Percentiles rank a stretch among this genome's conserved stretches.
These are phyloP conservation scores for Borealophlyctis nickersoniae DNA, from an alignment of 192 early-diverging fungal genomes.

Conservation along the genomic window DNA sequence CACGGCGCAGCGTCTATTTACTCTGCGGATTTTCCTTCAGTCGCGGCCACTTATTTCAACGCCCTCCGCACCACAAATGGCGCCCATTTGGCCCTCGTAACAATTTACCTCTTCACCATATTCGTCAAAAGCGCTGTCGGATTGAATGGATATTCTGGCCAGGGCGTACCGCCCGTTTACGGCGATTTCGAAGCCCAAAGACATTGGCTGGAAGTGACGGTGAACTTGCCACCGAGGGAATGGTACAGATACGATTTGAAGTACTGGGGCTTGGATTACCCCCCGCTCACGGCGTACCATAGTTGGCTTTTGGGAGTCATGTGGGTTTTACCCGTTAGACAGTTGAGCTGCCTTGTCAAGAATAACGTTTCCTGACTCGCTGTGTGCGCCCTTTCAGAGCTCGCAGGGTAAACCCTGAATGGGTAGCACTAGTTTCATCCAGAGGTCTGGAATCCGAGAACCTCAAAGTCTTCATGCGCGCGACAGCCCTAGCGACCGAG, in stretches of 20 bases:
- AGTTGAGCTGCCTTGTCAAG: not conserved
- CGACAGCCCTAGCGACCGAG: constrained; percentile 74
- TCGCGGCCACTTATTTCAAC: not conserved
- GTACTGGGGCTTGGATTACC: constrained; percentile 97
- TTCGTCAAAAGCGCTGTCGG: constrained; percentile 66
- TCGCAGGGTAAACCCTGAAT: constrained; percentile 67
- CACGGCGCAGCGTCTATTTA: no score
- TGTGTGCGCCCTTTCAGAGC: constrained; percentile 51
- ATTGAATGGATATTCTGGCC: constrained; percentile 73
- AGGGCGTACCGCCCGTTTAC: constrained; percentile 69
- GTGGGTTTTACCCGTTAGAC: constrained; percentile 41
- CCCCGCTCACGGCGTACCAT: constrained; percentile 92
- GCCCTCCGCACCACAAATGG: not conserved
- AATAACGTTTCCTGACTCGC: not conserved
- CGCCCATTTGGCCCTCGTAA: constrained; percentile 18
- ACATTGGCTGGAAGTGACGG: constrained; percentile 97
- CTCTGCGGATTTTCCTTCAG: no score
- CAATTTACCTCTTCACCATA: constrained; percentile 40
- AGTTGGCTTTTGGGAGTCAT: constrained; percentile 80
- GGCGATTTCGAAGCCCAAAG: constrained; percentile 98
- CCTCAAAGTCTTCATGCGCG: constrained; percentile 89
- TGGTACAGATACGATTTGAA: constrained; percentile 89
- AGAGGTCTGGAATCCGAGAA: constrained; percentile 73
- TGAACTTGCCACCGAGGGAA: constrained; percentile 63
- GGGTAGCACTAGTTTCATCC: constrained; percentile 84